Base-by-base conservation (phyloP, 176 grass and related monocot species). In the Carex myosuroides region DNA sequence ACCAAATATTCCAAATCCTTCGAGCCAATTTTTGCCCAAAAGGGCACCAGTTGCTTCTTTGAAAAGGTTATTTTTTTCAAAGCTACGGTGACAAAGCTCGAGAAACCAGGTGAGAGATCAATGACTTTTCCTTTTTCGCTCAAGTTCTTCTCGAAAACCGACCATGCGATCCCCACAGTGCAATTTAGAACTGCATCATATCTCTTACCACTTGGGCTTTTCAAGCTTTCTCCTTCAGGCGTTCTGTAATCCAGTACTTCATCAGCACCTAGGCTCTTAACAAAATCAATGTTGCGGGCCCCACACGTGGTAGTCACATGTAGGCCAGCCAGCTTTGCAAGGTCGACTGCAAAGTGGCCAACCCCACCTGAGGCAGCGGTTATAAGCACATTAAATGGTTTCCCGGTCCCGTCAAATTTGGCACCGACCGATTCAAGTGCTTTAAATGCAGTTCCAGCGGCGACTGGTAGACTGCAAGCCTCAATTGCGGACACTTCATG, bases 261-360 rank as follows among this genome's bases (percentile, higher is more conserved):
- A 63, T 91, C 87, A 4, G 87, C 90, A 1, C 90, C 90, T 7
- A 89, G 48, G 65, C 30, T 79, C n/a, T 33, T 50, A 5, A 87
- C 55, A 2, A 92, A 60, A n/a, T 89, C 82, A 1, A 87, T 50
- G 12, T 92, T 92, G n/a, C 90, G 90, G 1, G 87, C 78, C 0
- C 90, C 87, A 16, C 90, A 92, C 2, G 87, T 92, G 69, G 88
- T 83, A 1, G 87, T 89, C 52, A 92, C 85, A 60, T 89, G 78
- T 55, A 79, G 75, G 22, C 70, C 79, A 1, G 81, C 90, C 8
- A 87, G 56, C 63, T 85, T 92, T 4, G 88, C 88, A 8, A 92
- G 78, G 79, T 92, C 83, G 17, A 92, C 68, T 3, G 90, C 87
- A 53, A 83, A 92, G 2, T 64, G 67, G 14, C 90, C 90, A 5